Conservation (phyloP, 2,329 filamentous ascomycete species). For the Trichoderma atrobrunneum region DNA sequence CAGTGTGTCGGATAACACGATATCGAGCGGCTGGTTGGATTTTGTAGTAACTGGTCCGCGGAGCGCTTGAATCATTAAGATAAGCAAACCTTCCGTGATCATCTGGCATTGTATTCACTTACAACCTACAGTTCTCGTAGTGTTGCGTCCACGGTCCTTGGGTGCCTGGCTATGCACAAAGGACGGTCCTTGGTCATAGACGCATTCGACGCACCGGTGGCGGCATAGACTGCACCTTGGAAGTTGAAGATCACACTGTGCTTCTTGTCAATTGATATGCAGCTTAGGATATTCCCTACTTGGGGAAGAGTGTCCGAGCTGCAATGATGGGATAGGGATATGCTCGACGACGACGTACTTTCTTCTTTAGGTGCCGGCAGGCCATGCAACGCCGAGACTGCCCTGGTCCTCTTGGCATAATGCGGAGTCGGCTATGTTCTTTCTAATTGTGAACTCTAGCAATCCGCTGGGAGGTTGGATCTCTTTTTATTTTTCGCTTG, state of each 20-base stretch:
- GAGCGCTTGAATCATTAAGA: neutral
- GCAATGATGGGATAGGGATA: neutral
- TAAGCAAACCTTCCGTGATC: neutral
- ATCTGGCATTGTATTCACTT: neutral
- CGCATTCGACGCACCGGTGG: neutral
- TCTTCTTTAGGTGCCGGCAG: neutral
- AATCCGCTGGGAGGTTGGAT: neutral
- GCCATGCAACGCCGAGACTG: neutral
- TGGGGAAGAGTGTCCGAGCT: neutral
- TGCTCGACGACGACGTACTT: neutral
- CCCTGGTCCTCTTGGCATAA: neutral
- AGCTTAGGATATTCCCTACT: neutral
- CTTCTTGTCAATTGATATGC: neutral
- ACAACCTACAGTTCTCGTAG: neutral
- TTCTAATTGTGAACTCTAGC: neutral
- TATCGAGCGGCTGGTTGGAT: neutral
- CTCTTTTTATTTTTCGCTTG: neutral
- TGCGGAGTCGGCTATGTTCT: neutral
- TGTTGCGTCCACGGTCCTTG: neutral
- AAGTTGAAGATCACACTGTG: neutral
- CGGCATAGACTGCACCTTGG: neutral
- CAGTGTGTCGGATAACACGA: neutral
- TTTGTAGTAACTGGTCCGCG: neutral
- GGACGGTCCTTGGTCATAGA: neutral
- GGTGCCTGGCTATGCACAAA: neutral